Base-by-base conservation (phyloP, 805 yeast genomes). In the Starmerella davenportii region DNA sequence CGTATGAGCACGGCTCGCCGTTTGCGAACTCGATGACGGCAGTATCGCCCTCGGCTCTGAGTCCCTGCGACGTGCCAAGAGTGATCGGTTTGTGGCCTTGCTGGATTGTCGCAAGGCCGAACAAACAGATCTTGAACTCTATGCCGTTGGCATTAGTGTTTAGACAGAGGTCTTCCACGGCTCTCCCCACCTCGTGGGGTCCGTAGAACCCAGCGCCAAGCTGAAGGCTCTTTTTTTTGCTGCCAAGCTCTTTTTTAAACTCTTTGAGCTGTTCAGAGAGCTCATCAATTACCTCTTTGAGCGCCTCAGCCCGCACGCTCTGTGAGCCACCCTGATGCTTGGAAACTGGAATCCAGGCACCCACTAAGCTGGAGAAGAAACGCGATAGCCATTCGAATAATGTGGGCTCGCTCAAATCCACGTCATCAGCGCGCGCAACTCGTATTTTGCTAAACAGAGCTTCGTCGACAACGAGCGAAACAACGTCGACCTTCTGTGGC, bases 1-100 rank as follows among this genome's bases (percentile, higher is more conserved):
- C 98, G 54, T 84, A 80, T 95, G 96, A 87, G 58, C 98, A 90
- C 52, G 66, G 69, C 31, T 73, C 74, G 17, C 98, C 98, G 16
- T 62, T 52, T 3, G 56, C 61, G 52, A 64, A 90, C 23, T 51
- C 48, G 23, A 70, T 44, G 17, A 44, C 46, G 34, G 64, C 39
- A 15, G 59, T 57, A 3, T 55, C 59, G 5, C 50, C 49, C 9
- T 47, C 44, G 11, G 43, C 37, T 21, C 46, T 47, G 35, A 51
- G 60, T 1, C 46, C 43, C 13, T 38, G 40, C 18, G 43, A 40
- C 2, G 43, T 48, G 2, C 92, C 92, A 37, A 80, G 66, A 21
- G 64, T 63, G 7, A 69, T 69, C 38, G 61, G 60, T 16, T 66
- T 65, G 40, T 60, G 67, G 15, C 47, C 44, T 17, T 43, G 38